Evolutionary conservation across 257 asterid species (phyloP), one percentile per base, ranked within the genome.

Genomic region (Nicotiana tabacum): DNA sequence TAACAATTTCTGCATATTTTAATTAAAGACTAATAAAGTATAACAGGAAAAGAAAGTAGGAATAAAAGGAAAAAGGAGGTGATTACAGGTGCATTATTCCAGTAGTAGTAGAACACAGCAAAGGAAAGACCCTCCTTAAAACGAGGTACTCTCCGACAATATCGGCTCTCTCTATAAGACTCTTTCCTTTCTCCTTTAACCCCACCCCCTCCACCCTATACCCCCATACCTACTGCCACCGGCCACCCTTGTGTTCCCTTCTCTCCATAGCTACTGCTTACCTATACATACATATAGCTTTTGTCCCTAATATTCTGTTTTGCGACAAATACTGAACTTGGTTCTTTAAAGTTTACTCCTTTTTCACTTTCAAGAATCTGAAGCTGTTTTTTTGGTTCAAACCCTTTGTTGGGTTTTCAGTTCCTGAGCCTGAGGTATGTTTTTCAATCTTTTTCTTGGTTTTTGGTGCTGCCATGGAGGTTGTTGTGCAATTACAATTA

Each of bases 71-170:
- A 21, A 70, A 43, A 10, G 10, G 12, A 70, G 78, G 21, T 70
- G 78, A 70, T 39, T 70, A 70, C 33, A 5, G 78, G 78, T 70
- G 78, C 78, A 24, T 24, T 70, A 70, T 43, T 43, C 55, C 61
- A 74, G 24, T 48, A 74, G 51, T 66, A 66, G 12, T 74, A 39
- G 15, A 48, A 29, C 29, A 53, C 24, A 48, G 13, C 48, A 48
- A 74, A 74, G 80, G 62, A 27, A 74, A 74, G 62, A 74, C 43
- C 62, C 80, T 48, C 80, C 80, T 74, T 74, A 48, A 72, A 72
- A 18, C 79, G 79, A 46, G 78, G 21, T 74, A 24, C 78, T 74
- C 15, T 15, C 80, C 80, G 21, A 74, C 80, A 74, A 13, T 74
- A 24, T 74, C 80, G 80, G 27, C 80, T 48, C 43, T 74, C 80